phyloP scores from a whole-genome alignment of 768 basidiomycete genomes.

The Xanthoconium purpureum region DNA sequence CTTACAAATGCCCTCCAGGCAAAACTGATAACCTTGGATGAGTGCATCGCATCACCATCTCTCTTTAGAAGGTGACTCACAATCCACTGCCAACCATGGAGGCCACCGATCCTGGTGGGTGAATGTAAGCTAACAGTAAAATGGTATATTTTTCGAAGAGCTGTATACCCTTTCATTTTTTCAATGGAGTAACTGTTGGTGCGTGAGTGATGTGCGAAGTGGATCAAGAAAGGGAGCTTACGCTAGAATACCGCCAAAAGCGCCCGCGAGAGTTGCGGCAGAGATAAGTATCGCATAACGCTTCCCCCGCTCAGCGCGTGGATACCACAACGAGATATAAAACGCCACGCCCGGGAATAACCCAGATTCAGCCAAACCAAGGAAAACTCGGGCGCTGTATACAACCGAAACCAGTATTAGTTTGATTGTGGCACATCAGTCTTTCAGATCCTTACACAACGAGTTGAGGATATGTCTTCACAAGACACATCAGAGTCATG shows the following conservation, averaged over 20 bases:
- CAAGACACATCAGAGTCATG: conserved; percentile 38
- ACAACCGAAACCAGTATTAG: conserved; percentile 1
- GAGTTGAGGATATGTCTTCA: conserved; percentile 30
- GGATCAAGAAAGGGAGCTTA: conserved; percentile 25
- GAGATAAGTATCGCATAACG: conserved; percentile 59
- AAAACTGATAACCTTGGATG: conserved; percentile 23
- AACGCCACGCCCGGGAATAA: conserved; percentile 39
- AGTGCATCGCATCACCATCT: neutral
- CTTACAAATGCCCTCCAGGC: conserved; percentile 27
- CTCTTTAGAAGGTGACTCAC: conserved; percentile 17
- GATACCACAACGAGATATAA: conserved; percentile 56
- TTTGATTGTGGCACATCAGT: too few relatives aligned
- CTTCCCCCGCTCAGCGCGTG: conserved; percentile 50
- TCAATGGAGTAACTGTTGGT: conserved; percentile 33
- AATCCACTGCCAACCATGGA: conserved; percentile 40
- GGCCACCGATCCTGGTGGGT: conserved; percentile 24
- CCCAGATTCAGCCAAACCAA: conserved; percentile 48
- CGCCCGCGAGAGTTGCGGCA: conserved; percentile 51
- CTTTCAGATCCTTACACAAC: conserved; percentile 25
- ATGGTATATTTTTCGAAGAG: conserved; percentile 1
- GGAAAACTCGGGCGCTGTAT: conserved; percentile 38
- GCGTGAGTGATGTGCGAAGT: neutral
- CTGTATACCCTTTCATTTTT: conserved; percentile 33
- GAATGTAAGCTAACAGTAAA: neutral
- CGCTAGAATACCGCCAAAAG: conserved; percentile 47